Evolutionary conservation across 2,329 filamentous ascomycete genomes (phyloP).

Genomic region (Allantophomopsis lycopodina): DNA sequence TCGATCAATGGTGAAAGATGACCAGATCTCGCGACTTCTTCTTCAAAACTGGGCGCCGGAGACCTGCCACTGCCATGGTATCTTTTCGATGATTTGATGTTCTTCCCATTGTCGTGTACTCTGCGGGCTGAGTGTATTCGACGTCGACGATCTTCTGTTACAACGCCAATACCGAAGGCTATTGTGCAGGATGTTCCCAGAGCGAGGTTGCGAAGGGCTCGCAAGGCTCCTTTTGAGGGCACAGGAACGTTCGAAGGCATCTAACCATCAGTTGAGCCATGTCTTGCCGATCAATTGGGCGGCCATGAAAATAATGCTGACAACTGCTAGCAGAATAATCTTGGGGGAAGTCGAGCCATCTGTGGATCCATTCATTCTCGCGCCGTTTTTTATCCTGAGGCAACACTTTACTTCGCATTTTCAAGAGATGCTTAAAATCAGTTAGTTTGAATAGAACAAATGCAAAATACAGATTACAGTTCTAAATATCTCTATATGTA

Average conservation of each 20-base stretch:
- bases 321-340: too few relatives aligned
- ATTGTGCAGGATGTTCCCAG: constrained; percentile 44
- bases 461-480: too few relatives aligned
- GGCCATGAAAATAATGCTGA: too few relatives aligned
- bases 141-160: constrained; percentile 42
- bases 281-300: not conserved
- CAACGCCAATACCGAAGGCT: constrained; percentile 22
- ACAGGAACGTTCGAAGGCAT: constrained; percentile 26
- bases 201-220: constrained; percentile 39
- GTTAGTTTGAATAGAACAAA: too few relatives aligned
- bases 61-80: constrained; percentile 20
- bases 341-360: too few relatives aligned
- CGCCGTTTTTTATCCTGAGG: too few relatives aligned
- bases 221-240: constrained; percentile 39
- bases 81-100: constrained; percentile 27
- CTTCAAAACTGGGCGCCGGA: constrained; percentile 10
- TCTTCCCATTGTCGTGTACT: constrained; percentile 37
- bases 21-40: not conserved
- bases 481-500: too few relatives aligned
- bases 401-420: too few relatives aligned
- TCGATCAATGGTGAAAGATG: not conserved
- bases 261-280: not conserved
- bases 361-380: too few relatives aligned
- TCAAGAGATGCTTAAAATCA: too few relatives aligned
- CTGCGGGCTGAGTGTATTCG: constrained; percentile 35